Evolutionary conservation across 2,329 filamentous ascomycete genomes (phyloP), one percentile per base, ranked within the genome.

Genomic region (Calonectria pseudoturangicola): DNA sequence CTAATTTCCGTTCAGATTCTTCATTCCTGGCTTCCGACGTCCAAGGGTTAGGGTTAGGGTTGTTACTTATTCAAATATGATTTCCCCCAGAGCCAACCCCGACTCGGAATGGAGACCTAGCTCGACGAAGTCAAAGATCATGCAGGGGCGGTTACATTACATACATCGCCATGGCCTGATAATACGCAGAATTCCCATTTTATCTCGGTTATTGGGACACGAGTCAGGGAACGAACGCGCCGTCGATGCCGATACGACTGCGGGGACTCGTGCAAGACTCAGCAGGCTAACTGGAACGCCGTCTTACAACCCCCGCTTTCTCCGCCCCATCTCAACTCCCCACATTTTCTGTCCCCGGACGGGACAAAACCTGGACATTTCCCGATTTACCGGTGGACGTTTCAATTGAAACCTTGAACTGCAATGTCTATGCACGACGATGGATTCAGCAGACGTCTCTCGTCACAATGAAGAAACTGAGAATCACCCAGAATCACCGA

Each of bases 311-410:
- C 67, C 67, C 68, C 60, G 64, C 71, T 64, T 71, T 47, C 71
- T 62, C 39, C 27, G 54, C 65, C 41, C 39, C 63, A 50, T 33
- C 63, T 21, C 64, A 56, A 27, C 60, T 39, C 62, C 67, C 62
- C 67, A 56, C 47, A 60, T 18, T 50, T 69, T 27, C 7, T 41
- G 8, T 4, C 45, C 13, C 39, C 36, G 10, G 41, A 43, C 63
- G 48, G 56, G 60, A 66, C 67, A 70, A 70, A 73, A 73, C 27
- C 68, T 41, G 60, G 30, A 28, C 36, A 73, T 73, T 71, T 73
- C 56, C 68, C 72, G 68, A 71, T 71, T 73, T 68, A n/a, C 72
- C 72, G 72, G 45, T 66, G 47, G 28, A 27, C n/a, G 12, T 36
- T 51, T 51, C 28, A 28, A 39, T 21, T 10, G 13, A n/a, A 18